Evolutionary conservation across 768 basidiomycete genomes (phyloP).

Genomic region (Artomyces pyxidatus): DNA sequence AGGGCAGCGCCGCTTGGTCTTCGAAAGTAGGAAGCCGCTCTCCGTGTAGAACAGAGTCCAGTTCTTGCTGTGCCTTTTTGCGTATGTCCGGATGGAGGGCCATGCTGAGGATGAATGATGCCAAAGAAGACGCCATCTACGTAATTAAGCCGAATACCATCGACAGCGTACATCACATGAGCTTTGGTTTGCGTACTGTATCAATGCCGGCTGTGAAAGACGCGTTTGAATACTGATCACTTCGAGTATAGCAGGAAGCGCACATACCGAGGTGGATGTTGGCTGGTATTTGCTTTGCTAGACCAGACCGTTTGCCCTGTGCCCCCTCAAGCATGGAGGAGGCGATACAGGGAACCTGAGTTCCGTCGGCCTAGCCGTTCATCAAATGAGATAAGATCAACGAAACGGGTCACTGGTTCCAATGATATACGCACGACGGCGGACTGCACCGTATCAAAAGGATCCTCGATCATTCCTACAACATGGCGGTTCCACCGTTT

Average conservation of each 20-base stretch:
- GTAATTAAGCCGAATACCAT: not conserved
- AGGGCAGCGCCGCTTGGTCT: conserved; percentile 6
- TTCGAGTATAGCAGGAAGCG: not conserved
- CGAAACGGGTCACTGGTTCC: too few species aligned
- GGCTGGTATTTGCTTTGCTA: not conserved
- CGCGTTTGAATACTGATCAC: too few species aligned
- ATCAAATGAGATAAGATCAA: too few species aligned
- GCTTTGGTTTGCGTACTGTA: conserved; percentile 2
- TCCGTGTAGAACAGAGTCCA: conserved; percentile 16
- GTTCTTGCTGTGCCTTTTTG: conserved; percentile 22
- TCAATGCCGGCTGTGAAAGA: conserved; percentile 5
- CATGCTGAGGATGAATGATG: conserved; percentile 25
- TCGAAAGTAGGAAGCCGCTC: conserved; percentile 1
- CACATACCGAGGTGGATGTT: not conserved
- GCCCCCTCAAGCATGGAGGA: not conserved
- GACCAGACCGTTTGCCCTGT: not conserved
- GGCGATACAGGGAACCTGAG: not conserved
- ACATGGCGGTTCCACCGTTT: conserved; percentile 10
- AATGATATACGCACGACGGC: conserved; percentile 18
- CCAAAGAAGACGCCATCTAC: conserved; percentile 12
- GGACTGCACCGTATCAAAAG: conserved; percentile 17
- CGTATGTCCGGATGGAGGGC: conserved; percentile 23
- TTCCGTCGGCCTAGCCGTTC: not conserved
- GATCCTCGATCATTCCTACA: conserved; percentile 14
- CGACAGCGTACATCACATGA: not conserved